Conservation (phyloP, 2,329 filamentous ascomycete genomes). For the Lachnellula willkommii region DNA sequence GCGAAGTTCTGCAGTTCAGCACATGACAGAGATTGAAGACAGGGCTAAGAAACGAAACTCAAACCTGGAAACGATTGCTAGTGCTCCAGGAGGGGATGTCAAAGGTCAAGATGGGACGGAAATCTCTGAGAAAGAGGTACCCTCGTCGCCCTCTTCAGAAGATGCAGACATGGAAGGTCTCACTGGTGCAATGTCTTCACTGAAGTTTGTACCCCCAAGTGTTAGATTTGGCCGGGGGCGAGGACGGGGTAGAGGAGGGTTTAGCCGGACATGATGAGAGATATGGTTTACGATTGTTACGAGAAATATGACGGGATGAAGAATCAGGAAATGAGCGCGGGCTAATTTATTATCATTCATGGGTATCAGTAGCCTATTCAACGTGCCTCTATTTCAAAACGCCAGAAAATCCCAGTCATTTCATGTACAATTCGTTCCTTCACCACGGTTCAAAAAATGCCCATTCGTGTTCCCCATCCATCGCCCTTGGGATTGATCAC, state of each 20-base stretch:
- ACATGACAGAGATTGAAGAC: conserved; percentile 22
- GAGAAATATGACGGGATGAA: conserved; percentile 2
- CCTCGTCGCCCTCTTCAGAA: conserved; percentile 15
- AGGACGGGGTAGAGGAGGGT: conserved; percentile 27
- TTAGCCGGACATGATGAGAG: conserved; percentile 24
- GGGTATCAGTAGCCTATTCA: conserved; percentile 25
- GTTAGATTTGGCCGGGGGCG: conserved; percentile 53
- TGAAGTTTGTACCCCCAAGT: conserved; percentile 65
- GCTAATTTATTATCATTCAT: conserved; percentile 15
- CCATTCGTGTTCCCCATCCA: conserved; percentile 73
- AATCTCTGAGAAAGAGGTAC: conserved; percentile 15
- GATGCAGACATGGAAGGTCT: conserved; percentile 52
- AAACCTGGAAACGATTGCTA: conserved; percentile 6
- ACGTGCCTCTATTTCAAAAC: conserved; percentile 20
- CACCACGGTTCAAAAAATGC: conserved; percentile 41
- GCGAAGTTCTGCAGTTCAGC: conserved; percentile 40
- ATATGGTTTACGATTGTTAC: conserved; percentile 5
- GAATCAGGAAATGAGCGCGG: not conserved
- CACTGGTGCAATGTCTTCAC: conserved; percentile 61
- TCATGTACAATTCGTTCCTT: conserved; percentile 13
- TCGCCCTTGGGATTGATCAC: conserved; percentile 77
- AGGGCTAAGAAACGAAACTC: conserved; percentile 19
- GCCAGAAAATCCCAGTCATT: conserved; percentile 16
- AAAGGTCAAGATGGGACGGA: conserved; percentile 21
- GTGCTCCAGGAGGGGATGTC: conserved; percentile 1